These are phyloP conservation scores for Blastobotrys mokoenaii DNA, from an alignment of 805 yeast species.

Conservation along the genomic window DNA sequence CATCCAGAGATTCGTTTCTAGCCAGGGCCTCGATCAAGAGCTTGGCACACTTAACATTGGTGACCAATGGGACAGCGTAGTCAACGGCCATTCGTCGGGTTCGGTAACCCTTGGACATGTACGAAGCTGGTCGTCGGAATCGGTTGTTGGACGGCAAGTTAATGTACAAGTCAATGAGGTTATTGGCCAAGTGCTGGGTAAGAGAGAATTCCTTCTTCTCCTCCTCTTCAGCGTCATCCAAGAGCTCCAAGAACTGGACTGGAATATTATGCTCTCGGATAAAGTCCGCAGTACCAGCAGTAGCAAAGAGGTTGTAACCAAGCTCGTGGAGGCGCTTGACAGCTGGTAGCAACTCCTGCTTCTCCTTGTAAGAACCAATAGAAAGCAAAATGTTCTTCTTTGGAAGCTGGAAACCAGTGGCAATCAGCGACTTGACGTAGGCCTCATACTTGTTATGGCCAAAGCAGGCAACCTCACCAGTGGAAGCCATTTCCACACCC, in stretches of 20 bases:
- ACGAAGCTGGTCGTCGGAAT: constrained; percentile 97
- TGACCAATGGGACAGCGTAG: constrained; percentile 93
- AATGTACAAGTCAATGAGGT: constrained; percentile 91
- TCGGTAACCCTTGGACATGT: constrained; percentile 93
- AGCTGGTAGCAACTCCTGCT: constrained; percentile 84
- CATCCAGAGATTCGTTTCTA: constrained; percentile 47
- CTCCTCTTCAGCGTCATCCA: constrained; percentile 56
- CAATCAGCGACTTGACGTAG: constrained; percentile 83
- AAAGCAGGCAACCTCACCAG: constrained; percentile 97
- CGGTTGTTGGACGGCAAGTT: constrained; percentile 95
- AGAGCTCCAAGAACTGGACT: constrained; percentile 87
- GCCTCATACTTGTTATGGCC: constrained; percentile 97
- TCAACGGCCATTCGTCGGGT: constrained; percentile 99
- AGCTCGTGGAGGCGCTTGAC: constrained; percentile 70
- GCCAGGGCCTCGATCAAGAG: constrained; percentile 89
- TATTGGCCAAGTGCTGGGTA: constrained; percentile 93
- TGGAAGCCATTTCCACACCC: constrained; percentile 99
- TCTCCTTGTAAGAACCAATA: constrained; percentile 95
- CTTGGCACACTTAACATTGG: constrained; percentile 96
- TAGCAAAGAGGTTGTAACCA: constrained; percentile 89
- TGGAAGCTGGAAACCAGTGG: constrained; percentile 93
- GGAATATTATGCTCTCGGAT: constrained; percentile 91
- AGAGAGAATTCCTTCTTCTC: constrained; percentile 88
- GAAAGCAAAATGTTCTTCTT: constrained; percentile 90
- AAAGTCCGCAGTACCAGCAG: constrained; percentile 99